Base-by-base conservation (phyloP, 352 stramenopile genomes). In the Phytophthora pseudosyringae region DNA sequence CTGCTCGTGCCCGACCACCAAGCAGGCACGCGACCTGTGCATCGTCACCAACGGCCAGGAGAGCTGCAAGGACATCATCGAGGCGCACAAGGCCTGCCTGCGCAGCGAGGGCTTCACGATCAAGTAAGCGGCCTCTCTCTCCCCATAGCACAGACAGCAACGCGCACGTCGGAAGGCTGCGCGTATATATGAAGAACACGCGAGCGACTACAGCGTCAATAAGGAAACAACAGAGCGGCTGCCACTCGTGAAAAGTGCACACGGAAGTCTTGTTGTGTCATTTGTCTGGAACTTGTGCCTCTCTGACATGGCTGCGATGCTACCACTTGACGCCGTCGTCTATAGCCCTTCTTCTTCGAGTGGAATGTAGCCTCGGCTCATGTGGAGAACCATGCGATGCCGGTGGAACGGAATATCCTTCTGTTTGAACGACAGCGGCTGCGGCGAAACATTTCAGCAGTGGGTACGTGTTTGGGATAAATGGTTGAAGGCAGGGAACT, bases 1-100 rank as follows among this genome's bases (percentile, higher is more conserved):
- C 80, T 99, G 97, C 76, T 98, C 93, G 47, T 99, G 97, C 69
- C 97, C 97, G 16, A 97, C 98, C 26, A 99, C 96, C 29, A 99
- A 99, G 78, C 80, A 97, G 72, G 91, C 78, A 56, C 88, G 94
- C 43, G 94, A 98, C 65, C 64, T 97, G 55, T 98, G 94, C 79
- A 85, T 98, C 50, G 78, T 98, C 49, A 90, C 67, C 59, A 97
- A 98, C 72, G 94, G 94, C 60, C 79, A 98, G 63, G 91, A 98
- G 1, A 50, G 83, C 63, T 99, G 97, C 80, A 89, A 94, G 58
- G 94, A 98, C 38, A 73, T 99, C 39, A 99, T 99, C 64, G 97
- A 99, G 75, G 89, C 90, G 32, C 97, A 99, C 87, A 99, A 99
- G 82, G 89, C 80, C 41, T 99, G 97, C 69, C 75, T 99, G 64